Evolutionary conservation across 805 yeast species (phyloP).

Genomic region (Kuraishia molischiana): DNA sequence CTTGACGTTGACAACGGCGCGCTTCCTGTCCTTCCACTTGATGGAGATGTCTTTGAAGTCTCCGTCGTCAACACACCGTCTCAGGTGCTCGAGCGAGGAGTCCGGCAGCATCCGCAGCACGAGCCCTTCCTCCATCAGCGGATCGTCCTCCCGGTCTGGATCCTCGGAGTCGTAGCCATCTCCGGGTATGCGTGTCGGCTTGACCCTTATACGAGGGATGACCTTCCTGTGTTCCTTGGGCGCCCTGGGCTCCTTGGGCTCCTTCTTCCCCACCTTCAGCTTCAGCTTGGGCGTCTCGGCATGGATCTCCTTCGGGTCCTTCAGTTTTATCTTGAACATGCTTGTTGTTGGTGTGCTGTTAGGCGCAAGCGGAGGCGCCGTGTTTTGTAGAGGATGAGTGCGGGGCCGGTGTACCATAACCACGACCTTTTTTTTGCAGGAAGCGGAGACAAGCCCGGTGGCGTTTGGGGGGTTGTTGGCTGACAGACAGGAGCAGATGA

Average conservation of each 20-base stretch:
- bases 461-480: neutral
- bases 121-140: conserved; percentile 80
- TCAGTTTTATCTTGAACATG: conserved; percentile 12
- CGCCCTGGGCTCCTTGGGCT: neutral
- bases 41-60: conserved; percentile 64
- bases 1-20: conserved; percentile 70
- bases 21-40: conserved; percentile 74
- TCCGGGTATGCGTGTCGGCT: conserved; percentile 68
- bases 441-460: neutral
- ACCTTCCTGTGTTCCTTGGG: conserved; percentile 4
- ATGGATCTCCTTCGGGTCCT: conserved; percentile 5
- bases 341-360: no score
- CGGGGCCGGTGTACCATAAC: no score
- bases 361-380: no score
- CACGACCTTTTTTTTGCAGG: no score
- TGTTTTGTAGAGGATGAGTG: neutral
- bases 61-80: conserved; percentile 65
- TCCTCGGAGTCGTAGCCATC: conserved; percentile 97
- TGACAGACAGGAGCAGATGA: neutral
- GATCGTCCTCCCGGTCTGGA: conserved; percentile 93
- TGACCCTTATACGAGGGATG: conserved; percentile 39
- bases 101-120: conserved; percentile 61
- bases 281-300: conserved; percentile 16
- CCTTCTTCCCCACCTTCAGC: conserved; percentile 12
- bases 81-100: conserved; percentile 65